These are phyloP conservation scores for Fraxinus paxiana DNA, from an alignment of 305 asterid species.

Conservation along the genomic window DNA sequence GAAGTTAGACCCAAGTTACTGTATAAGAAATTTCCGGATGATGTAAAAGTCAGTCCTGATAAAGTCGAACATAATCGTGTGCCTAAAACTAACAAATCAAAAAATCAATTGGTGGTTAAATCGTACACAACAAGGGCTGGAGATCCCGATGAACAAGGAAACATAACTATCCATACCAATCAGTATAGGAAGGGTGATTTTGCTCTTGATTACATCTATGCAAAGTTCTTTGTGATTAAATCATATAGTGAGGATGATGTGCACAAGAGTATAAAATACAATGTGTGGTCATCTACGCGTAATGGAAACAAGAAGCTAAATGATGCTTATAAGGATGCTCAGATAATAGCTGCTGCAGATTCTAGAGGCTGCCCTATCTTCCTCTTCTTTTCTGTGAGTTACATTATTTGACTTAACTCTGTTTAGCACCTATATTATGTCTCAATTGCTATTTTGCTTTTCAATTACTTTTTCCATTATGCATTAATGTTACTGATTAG, in stretches of 20 bases:
- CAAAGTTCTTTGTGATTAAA: slow-evolving; percentile 85
- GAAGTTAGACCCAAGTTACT: slow-evolving; percentile 43
- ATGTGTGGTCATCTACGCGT: slow-evolving; percentile 94
- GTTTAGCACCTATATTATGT: neutral
- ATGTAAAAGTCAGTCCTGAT: slow-evolving; percentile 39
- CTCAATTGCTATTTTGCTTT: neutral
- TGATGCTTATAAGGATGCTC: slow-evolving; percentile 76
- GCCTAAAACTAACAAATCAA: slow-evolving; percentile 40
- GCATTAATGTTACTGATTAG: neutral
- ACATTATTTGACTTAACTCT: neutral
- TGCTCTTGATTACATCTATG: slow-evolving; percentile 49
- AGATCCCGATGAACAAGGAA: slow-evolving; percentile 66
- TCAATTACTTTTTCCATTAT: neutral
- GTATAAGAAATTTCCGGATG: slow-evolving; percentile 37
- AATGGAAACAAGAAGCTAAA: slow-evolving; percentile 82
- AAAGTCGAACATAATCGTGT: slow-evolving; percentile 42
- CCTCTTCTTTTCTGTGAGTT: slow-evolving; percentile 86
- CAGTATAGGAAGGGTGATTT: slow-evolving; percentile 60
- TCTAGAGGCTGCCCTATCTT: slow-evolving; percentile 68
- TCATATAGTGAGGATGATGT: slow-evolving; percentile 96
- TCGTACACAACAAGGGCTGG: slow-evolving; percentile 74
- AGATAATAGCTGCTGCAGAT: slow-evolving; percentile 53
- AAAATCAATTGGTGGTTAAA: slow-evolving; percentile 53
- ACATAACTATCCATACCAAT: slow-evolving; percentile 50
- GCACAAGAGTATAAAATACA: slow-evolving; percentile 88